phyloP scores from a whole-genome alignment of 805 yeast genomes.

The Nadsonia fulvescens region DNA sequence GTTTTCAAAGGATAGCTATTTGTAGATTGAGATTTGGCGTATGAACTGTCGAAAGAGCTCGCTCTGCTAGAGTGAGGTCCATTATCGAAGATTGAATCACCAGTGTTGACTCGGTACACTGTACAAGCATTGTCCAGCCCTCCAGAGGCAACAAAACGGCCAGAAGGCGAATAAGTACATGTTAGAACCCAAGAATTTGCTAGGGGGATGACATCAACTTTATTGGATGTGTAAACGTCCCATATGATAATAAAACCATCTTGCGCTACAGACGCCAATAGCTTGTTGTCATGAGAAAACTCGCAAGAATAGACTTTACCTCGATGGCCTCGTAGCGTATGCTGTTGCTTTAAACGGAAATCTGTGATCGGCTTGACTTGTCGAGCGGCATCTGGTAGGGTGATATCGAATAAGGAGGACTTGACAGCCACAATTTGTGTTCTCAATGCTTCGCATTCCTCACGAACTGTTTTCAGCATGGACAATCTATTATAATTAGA shows the following conservation, averaged over 20 bases:
- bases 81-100: too few species aligned
- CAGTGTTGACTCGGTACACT: slow-evolving; percentile 27
- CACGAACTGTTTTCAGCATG: too few species aligned
- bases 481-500: too few species aligned
- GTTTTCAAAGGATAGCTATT: too few species aligned
- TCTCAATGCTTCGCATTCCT: too few species aligned
- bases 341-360: not conserved
- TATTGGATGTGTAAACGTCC: slow-evolving; percentile 61
- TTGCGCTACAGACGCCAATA: slow-evolving; percentile 57
- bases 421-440: too few species aligned
- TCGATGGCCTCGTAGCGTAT: slow-evolving; percentile 35
- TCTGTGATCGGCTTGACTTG: slow-evolving; percentile 1
- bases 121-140: slow-evolving; percentile 72
- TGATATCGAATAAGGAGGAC: too few species aligned
- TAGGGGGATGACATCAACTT: slow-evolving; percentile 49
- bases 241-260: slow-evolving; percentile 75
- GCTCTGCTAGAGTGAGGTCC: too few species aligned
- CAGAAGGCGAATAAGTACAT: slow-evolving; percentile 55
- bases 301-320: slow-evolving; percentile 52
- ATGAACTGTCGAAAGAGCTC: too few species aligned
- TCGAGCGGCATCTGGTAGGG: slow-evolving; percentile 1
- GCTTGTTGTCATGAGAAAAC: slow-evolving; percentile 49
- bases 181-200: slow-evolving; percentile 67
- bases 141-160: slow-evolving; percentile 53
- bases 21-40: too few species aligned